Conservation (phyloP, 2,329 filamentous ascomycete species). For the Xylariales sp. region DNA sequence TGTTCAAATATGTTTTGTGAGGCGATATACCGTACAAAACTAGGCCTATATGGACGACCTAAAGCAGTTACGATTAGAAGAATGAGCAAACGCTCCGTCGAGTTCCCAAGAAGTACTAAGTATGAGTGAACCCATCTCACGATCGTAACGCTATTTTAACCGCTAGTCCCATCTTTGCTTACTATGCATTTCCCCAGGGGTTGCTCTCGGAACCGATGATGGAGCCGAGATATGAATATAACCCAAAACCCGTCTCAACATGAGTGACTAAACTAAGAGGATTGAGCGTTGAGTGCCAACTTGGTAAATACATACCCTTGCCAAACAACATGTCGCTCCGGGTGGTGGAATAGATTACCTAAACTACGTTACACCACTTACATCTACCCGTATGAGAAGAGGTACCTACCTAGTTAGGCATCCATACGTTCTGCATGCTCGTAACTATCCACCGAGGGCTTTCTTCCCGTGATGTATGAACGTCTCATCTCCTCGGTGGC, state of each 20-base stretch:
- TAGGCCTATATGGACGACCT: not conserved
- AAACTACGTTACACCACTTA: slow-evolving; percentile 1
- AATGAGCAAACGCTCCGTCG: not conserved
- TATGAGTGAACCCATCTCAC: not conserved
- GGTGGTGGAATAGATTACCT: slow-evolving; percentile 3
- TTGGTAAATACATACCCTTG: not conserved
- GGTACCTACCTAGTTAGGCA: not conserved
- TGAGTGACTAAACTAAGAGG: not conserved
- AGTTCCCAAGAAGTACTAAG: not conserved
- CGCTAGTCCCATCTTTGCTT: not conserved
- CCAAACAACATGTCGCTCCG: slow-evolving; percentile 6
- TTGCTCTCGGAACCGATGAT: slow-evolving; percentile 3
- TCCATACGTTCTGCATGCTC: not conserved
- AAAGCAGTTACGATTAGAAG: not conserved
- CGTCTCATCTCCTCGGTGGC: not conserved
- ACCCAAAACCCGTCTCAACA: not conserved
- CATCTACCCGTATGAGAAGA: not conserved
- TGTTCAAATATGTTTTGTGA: not conserved
- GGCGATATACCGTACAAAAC: not conserved
- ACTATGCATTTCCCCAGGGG: not conserved
- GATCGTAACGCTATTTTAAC: not conserved
- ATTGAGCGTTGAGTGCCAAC: not conserved
- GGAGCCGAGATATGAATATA: slow-evolving; percentile 1
- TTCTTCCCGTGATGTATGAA: not conserved
- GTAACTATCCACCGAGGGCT: not conserved